These are phyloP conservation scores for Ambrosia artemisiifolia DNA, from an alignment of 129 eudicot genomes.

Conservation along the genomic window DNA sequence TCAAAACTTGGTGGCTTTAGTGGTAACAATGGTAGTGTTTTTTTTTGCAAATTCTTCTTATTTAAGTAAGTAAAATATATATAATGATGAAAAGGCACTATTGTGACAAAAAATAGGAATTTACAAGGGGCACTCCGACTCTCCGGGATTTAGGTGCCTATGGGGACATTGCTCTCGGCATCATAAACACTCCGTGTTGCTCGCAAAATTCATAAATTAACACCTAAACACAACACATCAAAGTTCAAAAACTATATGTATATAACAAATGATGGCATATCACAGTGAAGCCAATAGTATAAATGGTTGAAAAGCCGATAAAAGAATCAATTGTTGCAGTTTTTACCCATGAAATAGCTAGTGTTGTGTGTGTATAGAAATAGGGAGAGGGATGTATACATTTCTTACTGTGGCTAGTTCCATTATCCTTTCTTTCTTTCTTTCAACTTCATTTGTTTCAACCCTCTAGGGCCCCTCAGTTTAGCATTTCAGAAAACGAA, in stretches of 20 bases:
- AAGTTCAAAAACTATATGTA: neutral
- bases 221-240: slow-evolving; percentile 42
- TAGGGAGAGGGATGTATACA: neutral
- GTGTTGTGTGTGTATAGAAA: neutral
- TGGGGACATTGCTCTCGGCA: slow-evolving; percentile 68
- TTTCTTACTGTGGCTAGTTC: no score
- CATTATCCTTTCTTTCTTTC: no score
- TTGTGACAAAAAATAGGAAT: slow-evolving; percentile 21
- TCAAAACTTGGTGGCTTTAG: no score
- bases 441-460: no score
- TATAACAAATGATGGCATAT: neutral
- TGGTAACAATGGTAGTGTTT: no score
- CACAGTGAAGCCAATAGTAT: no score
- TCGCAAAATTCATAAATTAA: slow-evolving; percentile 70
- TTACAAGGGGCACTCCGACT: slow-evolving; percentile 90
- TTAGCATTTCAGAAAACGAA: slow-evolving; percentile 59
- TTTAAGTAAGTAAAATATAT: neutral
- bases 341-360: no score
- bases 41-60: neutral
- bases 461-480: slow-evolving; percentile 47
- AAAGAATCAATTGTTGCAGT: no score
- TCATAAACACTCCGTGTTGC: slow-evolving; percentile 66
- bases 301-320: no score
- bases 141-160: slow-evolving; percentile 58
- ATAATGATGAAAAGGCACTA: neutral